These are phyloP conservation scores for Camelina neglecta DNA, from an alignment of 345 rosid genomes.

Conservation along the genomic window DNA sequence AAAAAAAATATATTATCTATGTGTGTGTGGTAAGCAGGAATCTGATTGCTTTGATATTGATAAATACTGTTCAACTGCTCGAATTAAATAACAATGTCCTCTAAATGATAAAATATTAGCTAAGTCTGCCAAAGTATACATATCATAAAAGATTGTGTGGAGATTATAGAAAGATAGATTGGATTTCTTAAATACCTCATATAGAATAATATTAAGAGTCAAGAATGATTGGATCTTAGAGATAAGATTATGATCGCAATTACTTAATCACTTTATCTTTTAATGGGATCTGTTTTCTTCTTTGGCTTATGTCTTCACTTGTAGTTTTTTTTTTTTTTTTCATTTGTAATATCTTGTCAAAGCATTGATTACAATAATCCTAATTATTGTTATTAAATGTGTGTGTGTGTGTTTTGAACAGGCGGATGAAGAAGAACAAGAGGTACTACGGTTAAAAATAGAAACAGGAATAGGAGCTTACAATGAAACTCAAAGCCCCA, in stretches of 20 bases:
- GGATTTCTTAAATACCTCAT: conserved; percentile 15
- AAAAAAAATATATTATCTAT: conserved; percentile 14
- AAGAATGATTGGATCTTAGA: conserved; percentile 20
- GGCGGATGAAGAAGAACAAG: conserved; percentile 78
- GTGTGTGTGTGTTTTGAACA: conserved; percentile 18
- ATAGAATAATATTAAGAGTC: not conserved
- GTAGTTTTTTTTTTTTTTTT: not conserved
- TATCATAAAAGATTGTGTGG: conserved; percentile 24
- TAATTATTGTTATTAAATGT: too few species aligned
- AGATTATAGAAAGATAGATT: conserved; percentile 1
- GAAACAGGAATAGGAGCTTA: conserved; percentile 68
- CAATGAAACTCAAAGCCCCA: conserved; percentile 61
- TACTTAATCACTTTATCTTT: conserved; percentile 8
- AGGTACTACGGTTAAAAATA: conserved; percentile 52
- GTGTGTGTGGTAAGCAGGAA: conserved; percentile 38
- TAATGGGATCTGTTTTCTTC: conserved; percentile 8
- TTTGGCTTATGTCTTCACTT: conserved; percentile 18
- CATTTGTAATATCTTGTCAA: conserved; percentile 5
- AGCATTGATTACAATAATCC: not conserved
- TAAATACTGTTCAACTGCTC: conserved; percentile 38
- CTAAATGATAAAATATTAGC: conserved; percentile 10
- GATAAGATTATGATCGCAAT: conserved; percentile 36
- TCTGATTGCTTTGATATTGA: conserved; percentile 35
- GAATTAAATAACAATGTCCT: conserved; percentile 32
- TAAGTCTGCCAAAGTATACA: conserved; percentile 20